A percentile compares a stretch with the other conserved stretches of the same genome.
Evolutionary conservation across 768 basidiomycete genomes (phyloP).

Genomic region (Mycena crocata): DNA sequence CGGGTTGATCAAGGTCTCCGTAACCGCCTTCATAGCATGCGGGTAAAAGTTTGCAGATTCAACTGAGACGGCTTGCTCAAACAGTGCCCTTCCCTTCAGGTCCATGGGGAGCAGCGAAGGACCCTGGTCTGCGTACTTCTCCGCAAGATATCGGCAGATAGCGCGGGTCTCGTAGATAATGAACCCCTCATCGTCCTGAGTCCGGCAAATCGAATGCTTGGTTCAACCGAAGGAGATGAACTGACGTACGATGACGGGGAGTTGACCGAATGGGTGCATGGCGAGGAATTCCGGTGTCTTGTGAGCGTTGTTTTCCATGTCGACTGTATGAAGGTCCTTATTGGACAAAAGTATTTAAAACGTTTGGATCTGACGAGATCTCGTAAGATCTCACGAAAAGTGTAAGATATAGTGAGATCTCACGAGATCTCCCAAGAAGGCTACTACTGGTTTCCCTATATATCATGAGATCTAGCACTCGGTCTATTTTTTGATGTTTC

Average conservation of each 20-base stretch:
- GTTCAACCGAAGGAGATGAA: too few species aligned
- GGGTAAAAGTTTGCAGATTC: conserved; percentile 59
- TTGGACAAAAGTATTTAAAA: too few species aligned
- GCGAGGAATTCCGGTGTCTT: not conserved
- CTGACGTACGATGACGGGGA: not conserved
- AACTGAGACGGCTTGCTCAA: conserved; percentile 1
- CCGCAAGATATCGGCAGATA: conserved; percentile 45
- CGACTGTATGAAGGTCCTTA: too few species aligned
- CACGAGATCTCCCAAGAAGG: too few species aligned
- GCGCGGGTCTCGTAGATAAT: conserved; percentile 44
- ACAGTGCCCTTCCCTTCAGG: not conserved
- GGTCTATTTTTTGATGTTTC: too few species aligned
- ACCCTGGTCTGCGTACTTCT: conserved; percentile 30
- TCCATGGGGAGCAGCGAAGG: conserved; percentile 16
- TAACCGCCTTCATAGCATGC: conserved; percentile 53
- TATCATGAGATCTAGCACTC: too few species aligned
- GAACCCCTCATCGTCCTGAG: conserved; percentile 38
- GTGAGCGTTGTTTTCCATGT: not conserved
- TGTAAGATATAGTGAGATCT: too few species aligned
- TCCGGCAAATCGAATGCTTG: not conserved
- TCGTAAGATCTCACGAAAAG: too few species aligned
- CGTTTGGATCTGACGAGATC: too few species aligned
- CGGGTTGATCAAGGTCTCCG: conserved; percentile 64
- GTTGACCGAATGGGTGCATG: not conserved
- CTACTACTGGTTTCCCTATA: too few species aligned